Conservation (phyloP, 805 yeast species). For the Monosporozyma aerobia region DNA sequence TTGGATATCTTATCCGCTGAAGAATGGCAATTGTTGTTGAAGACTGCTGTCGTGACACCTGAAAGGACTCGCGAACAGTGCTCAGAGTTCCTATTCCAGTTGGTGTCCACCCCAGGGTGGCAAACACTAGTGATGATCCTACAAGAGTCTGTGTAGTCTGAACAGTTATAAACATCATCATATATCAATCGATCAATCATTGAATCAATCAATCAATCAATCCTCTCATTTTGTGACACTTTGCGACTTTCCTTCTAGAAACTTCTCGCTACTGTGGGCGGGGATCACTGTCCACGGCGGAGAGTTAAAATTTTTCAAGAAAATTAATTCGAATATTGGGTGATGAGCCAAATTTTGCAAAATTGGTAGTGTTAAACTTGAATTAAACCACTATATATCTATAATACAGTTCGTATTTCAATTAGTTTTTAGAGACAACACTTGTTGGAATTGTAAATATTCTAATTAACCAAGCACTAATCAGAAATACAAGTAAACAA, state of each 20-base stretch:
- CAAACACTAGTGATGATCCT: constrained; percentile 59
- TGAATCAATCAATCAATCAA: too few relatives aligned
- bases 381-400: neutral
- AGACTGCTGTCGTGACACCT: constrained; percentile 35
- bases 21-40: constrained; percentile 44
- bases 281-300: constrained; percentile 1
- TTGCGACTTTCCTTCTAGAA: neutral
- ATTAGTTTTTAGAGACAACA: too few relatives aligned
- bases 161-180: neutral
- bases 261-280: neutral
- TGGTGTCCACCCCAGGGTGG: constrained; percentile 58
- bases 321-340: neutral
- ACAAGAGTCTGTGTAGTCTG: constrained; percentile 20
- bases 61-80: constrained; percentile 36
- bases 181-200: too few relatives aligned
- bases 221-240: neutral
- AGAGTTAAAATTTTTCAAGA: constrained; percentile 3
- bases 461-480: neutral
- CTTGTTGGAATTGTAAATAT: too few relatives aligned
- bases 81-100: constrained; percentile 41
- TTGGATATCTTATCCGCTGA: constrained; percentile 47
- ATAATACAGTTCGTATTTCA: neutral
- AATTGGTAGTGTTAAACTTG: neutral
- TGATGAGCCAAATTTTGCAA: neutral
- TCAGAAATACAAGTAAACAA: constrained; percentile 7